phyloP scores from a whole-genome alignment of 2,329 filamentous ascomycete species.

The Aureobasidium melanogenum region DNA sequence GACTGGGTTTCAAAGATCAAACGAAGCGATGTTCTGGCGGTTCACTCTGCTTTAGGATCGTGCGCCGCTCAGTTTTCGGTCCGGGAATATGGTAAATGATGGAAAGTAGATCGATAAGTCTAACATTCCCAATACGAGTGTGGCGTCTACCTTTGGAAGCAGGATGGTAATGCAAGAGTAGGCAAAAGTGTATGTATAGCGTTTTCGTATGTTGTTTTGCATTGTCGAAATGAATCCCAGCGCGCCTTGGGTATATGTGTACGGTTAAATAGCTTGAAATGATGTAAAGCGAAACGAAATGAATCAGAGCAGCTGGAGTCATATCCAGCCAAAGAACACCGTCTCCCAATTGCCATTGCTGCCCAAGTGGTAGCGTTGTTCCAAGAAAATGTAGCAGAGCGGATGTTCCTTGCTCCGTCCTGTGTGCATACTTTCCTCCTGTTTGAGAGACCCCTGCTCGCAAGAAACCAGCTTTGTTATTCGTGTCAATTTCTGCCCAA shows the following conservation, averaged over 20 bases:
- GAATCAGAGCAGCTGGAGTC: not conserved
- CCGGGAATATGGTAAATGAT: not conserved
- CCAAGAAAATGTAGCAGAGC: not conserved
- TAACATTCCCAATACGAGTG: not conserved
- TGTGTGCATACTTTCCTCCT: not conserved
- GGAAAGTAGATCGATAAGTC: not conserved
- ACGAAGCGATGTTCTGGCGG: not conserved
- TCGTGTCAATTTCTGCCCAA: not conserved
- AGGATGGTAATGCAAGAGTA: not conserved
- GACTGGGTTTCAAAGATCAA: not conserved
- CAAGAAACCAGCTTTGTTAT: not conserved
- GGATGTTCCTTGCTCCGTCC: not conserved
- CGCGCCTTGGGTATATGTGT: conserved; percentile 7
- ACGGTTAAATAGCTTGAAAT: not conserved
- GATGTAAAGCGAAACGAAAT: not conserved
- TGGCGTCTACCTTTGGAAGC: not conserved
- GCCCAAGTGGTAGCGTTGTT: not conserved
- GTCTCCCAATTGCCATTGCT: not conserved
- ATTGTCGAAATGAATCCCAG: not conserved
- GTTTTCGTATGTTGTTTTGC: not conserved
- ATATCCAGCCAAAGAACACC: not conserved
- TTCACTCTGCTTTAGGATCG: not conserved
- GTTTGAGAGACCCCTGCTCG: not conserved
- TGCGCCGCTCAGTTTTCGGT: not conserved
- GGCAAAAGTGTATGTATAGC: not conserved